These are phyloP conservation scores for Castanopsis chinensis DNA, from an alignment of 306 rosid genomes.

Conservation along the genomic window DNA sequence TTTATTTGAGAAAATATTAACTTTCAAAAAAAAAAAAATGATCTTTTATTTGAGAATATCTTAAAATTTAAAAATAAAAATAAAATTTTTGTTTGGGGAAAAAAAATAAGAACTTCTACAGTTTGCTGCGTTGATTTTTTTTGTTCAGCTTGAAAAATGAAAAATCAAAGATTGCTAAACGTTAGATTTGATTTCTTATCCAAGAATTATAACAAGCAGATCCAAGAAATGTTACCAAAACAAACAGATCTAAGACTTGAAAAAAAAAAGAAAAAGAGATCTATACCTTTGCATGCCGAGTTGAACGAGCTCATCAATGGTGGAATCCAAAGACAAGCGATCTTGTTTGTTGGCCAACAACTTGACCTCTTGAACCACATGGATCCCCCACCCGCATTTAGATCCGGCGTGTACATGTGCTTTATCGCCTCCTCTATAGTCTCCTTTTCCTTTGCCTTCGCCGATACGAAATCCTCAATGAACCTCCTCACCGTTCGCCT, in stretches of 20 bases:
- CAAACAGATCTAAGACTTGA: neutral
- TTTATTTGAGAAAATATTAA: too few species aligned
- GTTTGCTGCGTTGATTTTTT: too few species aligned
- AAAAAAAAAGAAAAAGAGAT: neutral
- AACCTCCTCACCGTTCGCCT: constrained; percentile 76
- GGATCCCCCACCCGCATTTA: constrained; percentile 90
- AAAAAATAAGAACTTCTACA: too few species aligned
- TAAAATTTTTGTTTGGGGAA: too few species aligned
- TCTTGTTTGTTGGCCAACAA: constrained; percentile 83
- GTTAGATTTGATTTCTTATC: neutral
- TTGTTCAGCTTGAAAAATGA: neutral
- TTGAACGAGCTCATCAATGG: constrained; percentile 80
- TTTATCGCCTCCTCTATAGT: constrained; percentile 61
- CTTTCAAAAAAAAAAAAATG: too few species aligned
- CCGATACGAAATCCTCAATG: constrained; percentile 75
- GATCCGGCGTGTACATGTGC: constrained; percentile 93
- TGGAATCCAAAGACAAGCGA: constrained; percentile 65
- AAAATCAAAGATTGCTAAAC: neutral
- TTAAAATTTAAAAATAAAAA: too few species aligned
- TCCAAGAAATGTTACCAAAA: neutral
- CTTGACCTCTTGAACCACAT: constrained; percentile 93
- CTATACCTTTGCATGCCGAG: constrained; percentile 87
- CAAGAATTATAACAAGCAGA: neutral
- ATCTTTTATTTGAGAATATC: neutral
- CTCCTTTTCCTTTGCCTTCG: constrained; percentile 44